Percentiles rank a stretch among this genome's conserved stretches.
Conservation (phyloP, 1,284 basidiomycete species). For the Ustilago hordei region DNA sequence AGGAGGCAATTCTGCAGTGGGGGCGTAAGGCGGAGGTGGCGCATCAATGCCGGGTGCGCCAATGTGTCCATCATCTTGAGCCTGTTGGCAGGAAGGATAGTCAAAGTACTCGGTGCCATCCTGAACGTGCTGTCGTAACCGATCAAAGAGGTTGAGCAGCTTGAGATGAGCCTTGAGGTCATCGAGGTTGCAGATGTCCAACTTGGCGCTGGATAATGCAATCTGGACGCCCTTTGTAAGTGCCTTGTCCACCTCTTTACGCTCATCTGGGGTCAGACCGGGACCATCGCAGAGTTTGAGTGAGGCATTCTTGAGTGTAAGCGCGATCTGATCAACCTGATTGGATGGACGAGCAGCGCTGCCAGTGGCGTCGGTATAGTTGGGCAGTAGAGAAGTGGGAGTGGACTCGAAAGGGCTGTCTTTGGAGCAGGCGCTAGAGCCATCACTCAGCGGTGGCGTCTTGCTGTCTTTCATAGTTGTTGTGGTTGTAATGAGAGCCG, state of each 20-base stretch:
- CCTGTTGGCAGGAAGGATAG: conserved; percentile 35
- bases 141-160: conserved; percentile 48
- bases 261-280: conserved; percentile 25
- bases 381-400: conserved; percentile 22
- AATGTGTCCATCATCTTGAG: conserved; percentile 26
- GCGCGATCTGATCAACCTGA: conserved; percentile 22
- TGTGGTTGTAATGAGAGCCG: conserved; percentile 8
- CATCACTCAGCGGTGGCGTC: conserved; percentile 34
- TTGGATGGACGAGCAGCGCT: background rate
- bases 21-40: conserved; percentile 45
- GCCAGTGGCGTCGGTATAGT: conserved; percentile 21
- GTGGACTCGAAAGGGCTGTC: conserved; percentile 13
- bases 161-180: conserved; percentile 44
- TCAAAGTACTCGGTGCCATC: conserved; percentile 45
- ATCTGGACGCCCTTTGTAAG: conserved; percentile 33
- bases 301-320: conserved; percentile 22
- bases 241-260: conserved; percentile 37
- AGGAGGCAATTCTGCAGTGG: conserved; percentile 25
- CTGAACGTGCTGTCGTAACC: conserved; percentile 34
- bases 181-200: conserved; percentile 18
- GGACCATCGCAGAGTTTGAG: conserved; percentile 46
- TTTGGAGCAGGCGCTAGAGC: conserved; percentile 20
- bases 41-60: conserved; percentile 46
- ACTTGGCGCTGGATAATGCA: conserved; percentile 14
- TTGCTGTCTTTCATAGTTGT: conserved; percentile 3